A percentile compares a stretch with the other conserved stretches of the same genome.
phyloP scores from a whole-genome alignment of 495 filamentous ascomycete genomes.

The Trypethelium eluteriae region DNA sequence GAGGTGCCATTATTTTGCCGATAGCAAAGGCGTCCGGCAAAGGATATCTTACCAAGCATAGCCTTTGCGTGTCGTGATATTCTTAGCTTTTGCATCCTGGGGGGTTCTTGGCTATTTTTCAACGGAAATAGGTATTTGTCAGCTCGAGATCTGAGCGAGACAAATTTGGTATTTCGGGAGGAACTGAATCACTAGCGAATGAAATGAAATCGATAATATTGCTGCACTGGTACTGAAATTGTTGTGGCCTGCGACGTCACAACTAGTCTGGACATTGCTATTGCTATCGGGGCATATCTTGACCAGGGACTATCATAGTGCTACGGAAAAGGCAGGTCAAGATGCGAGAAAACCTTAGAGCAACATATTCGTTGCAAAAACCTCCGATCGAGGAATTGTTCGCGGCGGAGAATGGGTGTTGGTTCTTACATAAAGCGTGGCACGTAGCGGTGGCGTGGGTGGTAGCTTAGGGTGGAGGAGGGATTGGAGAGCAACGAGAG shows the following conservation, averaged over 20 bases:
- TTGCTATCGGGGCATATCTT: too few relatives aligned
- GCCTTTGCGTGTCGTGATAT: background rate
- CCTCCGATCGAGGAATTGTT: too few relatives aligned
- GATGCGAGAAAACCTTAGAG: background rate
- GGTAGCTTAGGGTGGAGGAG: background rate
- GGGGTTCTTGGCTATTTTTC: background rate
- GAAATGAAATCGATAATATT: background rate
- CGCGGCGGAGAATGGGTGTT: background rate
- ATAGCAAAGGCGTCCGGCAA: background rate
- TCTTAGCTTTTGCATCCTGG: background rate
- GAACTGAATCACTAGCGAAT: too few relatives aligned
- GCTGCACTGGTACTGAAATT: background rate
- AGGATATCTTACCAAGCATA: background rate
- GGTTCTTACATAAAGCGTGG: background rate
- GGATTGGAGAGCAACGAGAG: background rate
- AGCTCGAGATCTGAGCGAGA: background rate
- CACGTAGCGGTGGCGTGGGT: background rate
- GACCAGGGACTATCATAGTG: too few relatives aligned
- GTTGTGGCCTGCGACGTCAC: background rate
- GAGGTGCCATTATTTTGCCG: conserved; percentile 1
- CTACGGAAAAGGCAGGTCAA: background rate
- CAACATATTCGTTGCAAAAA: background rate
- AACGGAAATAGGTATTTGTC: background rate
- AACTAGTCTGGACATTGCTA: background rate
- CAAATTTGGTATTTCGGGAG: background rate